A percentile compares a stretch with the other conserved stretches of the same genome.
These are phyloP conservation scores for Cephaloascus fragrans DNA, from an alignment of 805 yeast genomes.

Conservation along the genomic window DNA sequence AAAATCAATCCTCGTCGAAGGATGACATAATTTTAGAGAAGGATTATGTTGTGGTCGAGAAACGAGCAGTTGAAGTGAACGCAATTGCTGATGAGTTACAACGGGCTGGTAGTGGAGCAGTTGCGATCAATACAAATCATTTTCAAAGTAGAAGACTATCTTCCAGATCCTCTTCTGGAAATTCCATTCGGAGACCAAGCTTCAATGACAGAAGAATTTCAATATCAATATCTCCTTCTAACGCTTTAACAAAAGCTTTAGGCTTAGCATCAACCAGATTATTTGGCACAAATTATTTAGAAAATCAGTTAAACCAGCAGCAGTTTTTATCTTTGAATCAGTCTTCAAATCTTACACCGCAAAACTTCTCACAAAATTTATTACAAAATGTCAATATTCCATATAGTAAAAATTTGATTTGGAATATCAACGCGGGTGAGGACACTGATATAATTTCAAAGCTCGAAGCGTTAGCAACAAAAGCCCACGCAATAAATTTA, in stretches of 20 bases:
- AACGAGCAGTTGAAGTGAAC: constrained; percentile 89
- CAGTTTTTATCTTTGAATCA: background rate
- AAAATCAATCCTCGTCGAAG: constrained; percentile 6
- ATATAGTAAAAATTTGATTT: background rate
- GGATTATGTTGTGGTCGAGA: constrained; percentile 92
- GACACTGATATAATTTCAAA: constrained; percentile 30
- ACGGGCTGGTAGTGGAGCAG: constrained; percentile 42
- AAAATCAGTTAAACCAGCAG: background rate
- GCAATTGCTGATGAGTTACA: constrained; percentile 91
- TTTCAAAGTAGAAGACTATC: constrained; percentile 18
- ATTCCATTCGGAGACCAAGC: constrained; percentile 50
- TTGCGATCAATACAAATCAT: constrained; percentile 28
- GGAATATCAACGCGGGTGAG: constrained; percentile 2
- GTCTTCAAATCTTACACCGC: background rate
- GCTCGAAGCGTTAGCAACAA: constrained; percentile 74
- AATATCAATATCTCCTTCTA: constrained; percentile 69
- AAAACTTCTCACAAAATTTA: background rate
- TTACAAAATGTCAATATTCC: background rate
- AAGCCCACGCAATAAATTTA: constrained; percentile 79
- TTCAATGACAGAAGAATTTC: constrained; percentile 56
- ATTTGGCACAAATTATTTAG: constrained; percentile 39
- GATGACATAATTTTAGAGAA: constrained; percentile 54
- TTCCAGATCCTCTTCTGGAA: constrained; percentile 36
- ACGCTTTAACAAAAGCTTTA: constrained; percentile 80
- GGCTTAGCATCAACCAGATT: constrained; percentile 81